Conservation (phyloP, 106 monocot genomes). For the Dactylorhiza incarnata region DNA sequence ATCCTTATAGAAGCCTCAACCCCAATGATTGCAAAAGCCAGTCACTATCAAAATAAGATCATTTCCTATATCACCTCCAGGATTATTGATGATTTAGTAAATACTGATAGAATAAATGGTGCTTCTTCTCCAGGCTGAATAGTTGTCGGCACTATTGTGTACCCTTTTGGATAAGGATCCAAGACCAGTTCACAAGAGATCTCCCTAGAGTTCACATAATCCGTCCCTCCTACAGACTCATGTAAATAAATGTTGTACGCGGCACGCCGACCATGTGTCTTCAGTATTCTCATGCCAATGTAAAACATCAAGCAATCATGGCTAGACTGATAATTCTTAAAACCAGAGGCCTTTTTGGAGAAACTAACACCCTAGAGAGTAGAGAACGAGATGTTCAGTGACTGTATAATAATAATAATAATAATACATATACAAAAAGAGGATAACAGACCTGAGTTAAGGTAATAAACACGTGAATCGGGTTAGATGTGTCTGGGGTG, state of each 20-base stretch:
- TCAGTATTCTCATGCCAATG: conserved; percentile 95
- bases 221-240: conserved; percentile 95
- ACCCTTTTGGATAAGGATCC: conserved; percentile 90
- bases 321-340: conserved; percentile 89
- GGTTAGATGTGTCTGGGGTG: conserved; percentile 62
- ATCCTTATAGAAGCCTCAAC: conserved; percentile 9
- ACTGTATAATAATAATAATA: neutral
- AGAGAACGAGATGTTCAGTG: neutral
- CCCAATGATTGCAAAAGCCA: conserved; percentile 8
- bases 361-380: conserved; percentile 74
- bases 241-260: conserved; percentile 98
- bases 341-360: conserved; percentile 69
- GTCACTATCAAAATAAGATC: neutral
- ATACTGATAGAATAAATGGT: conserved; percentile 94
- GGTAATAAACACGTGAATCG: conserved; percentile 93
- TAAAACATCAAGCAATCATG: conserved; percentile 89
- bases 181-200: conserved; percentile 92
- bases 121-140: conserved; percentile 99
- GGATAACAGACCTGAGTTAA: conserved; percentile 66
- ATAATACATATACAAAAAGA: neutral
- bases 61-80: conserved; percentile 56
- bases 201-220: conserved; percentile 99
- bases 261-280: conserved; percentile 83
- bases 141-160: conserved; percentile 94
- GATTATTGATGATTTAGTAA: conserved; percentile 77